Percentiles rank a stretch among this genome's conserved stretches.
phyloP scores from a whole-genome alignment of 2,329 filamentous ascomycete species.

The Salinomyces thailandicus region DNA sequence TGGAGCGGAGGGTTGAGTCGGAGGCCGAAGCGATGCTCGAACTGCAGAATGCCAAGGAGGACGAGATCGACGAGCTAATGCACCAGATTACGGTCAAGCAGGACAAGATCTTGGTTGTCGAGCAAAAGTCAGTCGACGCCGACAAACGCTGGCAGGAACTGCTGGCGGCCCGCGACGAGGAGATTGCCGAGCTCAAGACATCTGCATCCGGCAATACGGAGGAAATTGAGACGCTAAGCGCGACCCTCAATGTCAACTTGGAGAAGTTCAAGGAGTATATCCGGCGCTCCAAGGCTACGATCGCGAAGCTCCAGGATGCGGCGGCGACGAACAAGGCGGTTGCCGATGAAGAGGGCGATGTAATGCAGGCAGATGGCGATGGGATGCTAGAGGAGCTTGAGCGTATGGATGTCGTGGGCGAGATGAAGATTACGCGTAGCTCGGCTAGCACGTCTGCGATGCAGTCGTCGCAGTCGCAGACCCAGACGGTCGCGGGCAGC shows the following conservation, averaged over 20 bases:
- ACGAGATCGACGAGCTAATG: constrained; percentile 24
- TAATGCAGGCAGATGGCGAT: constrained; percentile 7
- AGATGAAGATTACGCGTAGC: constrained; percentile 5
- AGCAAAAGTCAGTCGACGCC: constrained; percentile 24
- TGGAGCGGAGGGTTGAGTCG: constrained; percentile 26
- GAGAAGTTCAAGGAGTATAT: constrained; percentile 25
- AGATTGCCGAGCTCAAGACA: constrained; percentile 24
- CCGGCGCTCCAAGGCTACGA: constrained; percentile 24
- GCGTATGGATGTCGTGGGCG: constrained; percentile 14
- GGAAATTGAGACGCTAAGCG: constrained; percentile 17
- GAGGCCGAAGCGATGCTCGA: constrained; percentile 28
- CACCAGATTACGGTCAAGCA: constrained; percentile 24
- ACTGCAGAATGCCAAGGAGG: constrained; percentile 23
- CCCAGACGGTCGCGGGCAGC: background rate
- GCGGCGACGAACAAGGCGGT: constrained; percentile 16
- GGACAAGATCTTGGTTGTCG: constrained; percentile 23
- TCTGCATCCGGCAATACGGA: constrained; percentile 14
- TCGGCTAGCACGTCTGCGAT: background rate
- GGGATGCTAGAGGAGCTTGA: constrained; percentile 16
- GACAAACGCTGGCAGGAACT: constrained; percentile 33
- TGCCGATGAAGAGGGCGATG: constrained; percentile 21
- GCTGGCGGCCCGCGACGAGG: constrained; percentile 28
- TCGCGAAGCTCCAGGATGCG: constrained; percentile 23
- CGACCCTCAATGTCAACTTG: constrained; percentile 19
- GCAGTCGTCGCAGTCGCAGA: background rate